Evolutionary conservation across 139 green algal species (phyloP), one percentile per base, ranked within the genome.

Genomic region (Coccomyxa sp.): DNA sequence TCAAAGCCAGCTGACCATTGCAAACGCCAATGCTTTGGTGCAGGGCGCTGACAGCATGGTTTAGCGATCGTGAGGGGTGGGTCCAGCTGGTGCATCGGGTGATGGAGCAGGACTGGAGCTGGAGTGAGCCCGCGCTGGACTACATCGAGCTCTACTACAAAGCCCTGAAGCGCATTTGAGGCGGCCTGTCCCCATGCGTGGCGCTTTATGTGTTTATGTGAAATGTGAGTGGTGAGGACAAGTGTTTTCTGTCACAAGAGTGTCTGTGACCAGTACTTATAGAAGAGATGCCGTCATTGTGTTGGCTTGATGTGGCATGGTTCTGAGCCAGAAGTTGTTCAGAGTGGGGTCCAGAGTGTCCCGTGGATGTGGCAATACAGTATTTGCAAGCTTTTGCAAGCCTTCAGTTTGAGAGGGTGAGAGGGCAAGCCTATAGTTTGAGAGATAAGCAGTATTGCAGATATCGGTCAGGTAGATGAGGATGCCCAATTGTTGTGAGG

Each of bases 121-220:
- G 97, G 97, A 92, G 93, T 87, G 88, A 89, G 27, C 97, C 97
- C 0, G 95, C 96, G 0, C 84, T 97, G 16, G 96, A 98, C 82
- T 99, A 99, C 87, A 89, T 99, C 10, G 95, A 98, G 88, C 91
- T 99, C 10, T 99, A 99, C 88, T 95, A 98, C 88, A 92, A 92
- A 79, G 93, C 94, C 51, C 18, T 81, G 13, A 81, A 81, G 77
- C 30, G 31, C 9, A 25, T 71, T 11, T 21, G 18, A 71, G 63
- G 4, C 63, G 10, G 63, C 10, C 63, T 71, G 63, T 21, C 18
- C 14, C 16, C 60, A 68, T 68, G 60, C 60, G 16, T 68, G 14
- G 60, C 60, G 60, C 14, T 25, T 68, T 68, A 16, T 25, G 14
- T 16, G 60, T 16, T 68, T 25, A 16, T 68, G 14, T 14, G 60